phyloP scores from a whole-genome alignment of 1,139 yeast genomes.

The Blastobotrys indianensis region DNA sequence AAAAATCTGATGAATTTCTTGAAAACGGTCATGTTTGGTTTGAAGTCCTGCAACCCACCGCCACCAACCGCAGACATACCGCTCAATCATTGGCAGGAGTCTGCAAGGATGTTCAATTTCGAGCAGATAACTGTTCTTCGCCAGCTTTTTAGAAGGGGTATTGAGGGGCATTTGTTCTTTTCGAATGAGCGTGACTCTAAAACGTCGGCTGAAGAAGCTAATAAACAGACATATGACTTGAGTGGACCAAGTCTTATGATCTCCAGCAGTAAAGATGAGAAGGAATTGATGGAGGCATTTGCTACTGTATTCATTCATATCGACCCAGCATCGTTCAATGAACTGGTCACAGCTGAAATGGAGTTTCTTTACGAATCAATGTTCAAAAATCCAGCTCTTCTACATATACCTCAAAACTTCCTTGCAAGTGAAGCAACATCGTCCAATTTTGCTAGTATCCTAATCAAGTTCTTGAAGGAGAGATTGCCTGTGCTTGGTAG shows the following conservation, averaged over 20 bases:
- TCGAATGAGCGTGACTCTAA: conserved; percentile 42
- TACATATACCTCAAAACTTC: conserved; percentile 91
- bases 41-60: conserved; percentile 86
- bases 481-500: conserved; percentile 77
- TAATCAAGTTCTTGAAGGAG: conserved; percentile 67
- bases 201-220: conserved; percentile 14
- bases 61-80: conserved; percentile 58
- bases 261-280: conserved; percentile 85
- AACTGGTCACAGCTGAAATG: conserved; percentile 77
- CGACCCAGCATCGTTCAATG: conserved; percentile 94
- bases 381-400: conserved; percentile 76
- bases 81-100: conserved; percentile 76
- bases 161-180: conserved; percentile 73
- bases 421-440: conserved; percentile 91
- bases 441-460: conserved; percentile 84
- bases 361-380: conserved; percentile 73
- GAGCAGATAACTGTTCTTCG: conserved; percentile 80
- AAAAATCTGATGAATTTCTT: conserved; percentile 84
- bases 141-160: conserved; percentile 76
- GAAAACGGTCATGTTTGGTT: conserved; percentile 84
- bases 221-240: conserved; percentile 47
- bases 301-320: conserved; percentile 91
- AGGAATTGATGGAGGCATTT: conserved; percentile 91
- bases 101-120: conserved; percentile 72
- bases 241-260: conserved; percentile 80